Evolutionary conservation across 371 early-diverging fungal species (phyloP).

Genomic region (Choanephora cucurbitarum): DNA sequence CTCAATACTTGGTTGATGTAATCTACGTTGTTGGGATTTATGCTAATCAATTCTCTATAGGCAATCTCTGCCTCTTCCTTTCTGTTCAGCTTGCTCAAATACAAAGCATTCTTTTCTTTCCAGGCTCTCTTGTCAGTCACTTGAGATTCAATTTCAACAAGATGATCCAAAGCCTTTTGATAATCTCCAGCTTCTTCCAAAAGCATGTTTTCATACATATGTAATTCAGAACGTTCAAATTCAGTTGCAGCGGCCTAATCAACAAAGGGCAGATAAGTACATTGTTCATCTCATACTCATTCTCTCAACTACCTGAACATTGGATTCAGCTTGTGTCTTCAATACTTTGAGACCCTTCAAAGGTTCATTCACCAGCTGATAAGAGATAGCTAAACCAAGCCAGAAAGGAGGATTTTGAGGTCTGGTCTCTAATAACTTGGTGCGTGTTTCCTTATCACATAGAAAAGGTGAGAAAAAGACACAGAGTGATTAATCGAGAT

Average conservation of each 20-base stretch:
- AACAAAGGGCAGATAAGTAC: neutral
- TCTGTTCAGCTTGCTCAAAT: conserved; percentile 66
- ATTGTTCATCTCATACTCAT: neutral
- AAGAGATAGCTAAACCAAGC: conserved; percentile 86
- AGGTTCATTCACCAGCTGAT: conserved; percentile 78
- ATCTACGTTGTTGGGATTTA: conserved; percentile 79
- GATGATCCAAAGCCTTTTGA: conserved; percentile 73
- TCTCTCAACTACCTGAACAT: conserved; percentile 15
- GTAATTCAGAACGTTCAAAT: conserved; percentile 79
- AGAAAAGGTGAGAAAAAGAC: neutral
- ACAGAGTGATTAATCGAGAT: neutral
- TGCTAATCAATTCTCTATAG: conserved; percentile 72
- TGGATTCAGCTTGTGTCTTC: conserved; percentile 66
- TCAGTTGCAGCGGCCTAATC: conserved; percentile 52
- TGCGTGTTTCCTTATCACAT: conserved; percentile 68
- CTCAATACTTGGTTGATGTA: conserved; percentile 72
- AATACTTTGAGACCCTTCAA: conserved; percentile 77
- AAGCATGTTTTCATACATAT: conserved; percentile 75
- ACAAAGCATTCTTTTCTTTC: conserved; percentile 76
- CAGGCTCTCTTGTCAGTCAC: conserved; percentile 74
- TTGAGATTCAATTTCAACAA: conserved; percentile 67
- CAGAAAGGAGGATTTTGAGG: conserved; percentile 77
- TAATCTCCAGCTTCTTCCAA: conserved; percentile 81
- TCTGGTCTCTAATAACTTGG: conserved; percentile 68
- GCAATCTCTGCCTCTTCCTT: conserved; percentile 73